A percentile compares a stretch with the other conserved stretches of the same genome.
Evolutionary conservation across 192 early-diverging fungal genomes (phyloP).

Genomic region (Cladochytrium replicatum): DNA sequence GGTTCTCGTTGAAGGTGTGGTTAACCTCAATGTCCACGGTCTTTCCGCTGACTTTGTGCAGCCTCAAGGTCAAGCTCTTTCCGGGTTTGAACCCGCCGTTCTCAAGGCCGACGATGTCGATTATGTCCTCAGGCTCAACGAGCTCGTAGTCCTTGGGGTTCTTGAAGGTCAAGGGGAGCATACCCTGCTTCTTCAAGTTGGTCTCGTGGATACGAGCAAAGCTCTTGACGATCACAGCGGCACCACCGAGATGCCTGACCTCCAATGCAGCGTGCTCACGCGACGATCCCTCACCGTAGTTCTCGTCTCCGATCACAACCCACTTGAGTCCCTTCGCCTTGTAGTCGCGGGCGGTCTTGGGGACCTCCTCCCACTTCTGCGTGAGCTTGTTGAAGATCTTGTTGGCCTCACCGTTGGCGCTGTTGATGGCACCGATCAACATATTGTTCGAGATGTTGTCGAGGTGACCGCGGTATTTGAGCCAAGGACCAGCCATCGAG

Average conservation of each 20-base stretch:
- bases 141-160: slow-evolving; percentile 84
- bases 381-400: slow-evolving; percentile 39
- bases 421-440: slow-evolving; percentile 92
- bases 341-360: slow-evolving; percentile 88
- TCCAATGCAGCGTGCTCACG: slow-evolving; percentile 98
- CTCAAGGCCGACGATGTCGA: slow-evolving; percentile 81
- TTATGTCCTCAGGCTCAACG: slow-evolving; percentile 75
- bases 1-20: slow-evolving; percentile 98
- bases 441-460: slow-evolving; percentile 98
- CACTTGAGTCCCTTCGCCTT: slow-evolving; percentile 78
- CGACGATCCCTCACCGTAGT: slow-evolving; percentile 99
- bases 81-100: slow-evolving; percentile 65
- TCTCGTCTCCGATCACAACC: slow-evolving; percentile 97
- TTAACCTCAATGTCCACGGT: slow-evolving; percentile 72
- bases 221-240: slow-evolving; percentile 87
- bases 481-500: slow-evolving; percentile 93
- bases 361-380: slow-evolving; percentile 71
- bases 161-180: slow-evolving; percentile 85
- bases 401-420: slow-evolving; percentile 82
- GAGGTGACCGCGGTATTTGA: slow-evolving; percentile 96
- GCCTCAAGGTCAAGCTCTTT: slow-evolving; percentile 72
- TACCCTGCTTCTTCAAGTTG: slow-evolving; percentile 99
- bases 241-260: slow-evolving; percentile 89
- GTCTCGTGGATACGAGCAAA: slow-evolving; percentile 99
- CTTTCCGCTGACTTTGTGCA: slow-evolving; percentile 72